These are phyloP conservation scores for Fraxinus nigra DNA, from an alignment of 305 asterid species.

Conservation along the genomic window DNA sequence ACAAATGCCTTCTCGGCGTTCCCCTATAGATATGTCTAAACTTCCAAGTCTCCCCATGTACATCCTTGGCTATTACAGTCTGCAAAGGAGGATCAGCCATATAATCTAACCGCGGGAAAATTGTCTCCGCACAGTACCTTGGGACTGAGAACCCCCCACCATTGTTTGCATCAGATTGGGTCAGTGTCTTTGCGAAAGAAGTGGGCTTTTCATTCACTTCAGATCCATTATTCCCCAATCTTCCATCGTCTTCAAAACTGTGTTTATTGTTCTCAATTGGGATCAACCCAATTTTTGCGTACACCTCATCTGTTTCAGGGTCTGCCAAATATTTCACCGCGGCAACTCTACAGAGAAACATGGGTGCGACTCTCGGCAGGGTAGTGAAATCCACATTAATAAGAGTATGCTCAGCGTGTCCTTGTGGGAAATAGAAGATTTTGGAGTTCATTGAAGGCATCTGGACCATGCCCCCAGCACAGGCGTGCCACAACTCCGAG, in stretches of 20 bases:
- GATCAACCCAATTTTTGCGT: constrained; percentile 46
- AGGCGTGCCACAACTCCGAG: constrained; percentile 84
- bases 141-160: constrained; percentile 89
- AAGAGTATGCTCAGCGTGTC: constrained; percentile 74
- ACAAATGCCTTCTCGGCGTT: constrained; percentile 66
- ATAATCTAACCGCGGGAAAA: constrained; percentile 63
- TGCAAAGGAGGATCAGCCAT: constrained; percentile 67
- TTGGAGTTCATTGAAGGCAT: constrained; percentile 66
- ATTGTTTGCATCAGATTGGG: constrained; percentile 67
- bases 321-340: constrained; percentile 70
- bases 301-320: constrained; percentile 66
- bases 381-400: constrained; percentile 62
- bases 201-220: constrained; percentile 35
- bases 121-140: constrained; percentile 70
- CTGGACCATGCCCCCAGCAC: constrained; percentile 88
- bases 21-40: constrained; percentile 69
- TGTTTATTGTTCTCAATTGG: constrained; percentile 45
- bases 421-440: constrained; percentile 86
- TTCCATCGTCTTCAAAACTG: constrained; percentile 30
- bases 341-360: constrained; percentile 69
- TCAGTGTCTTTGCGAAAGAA: constrained; percentile 60
- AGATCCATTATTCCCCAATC: constrained; percentile 30
- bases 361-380: constrained; percentile 55
- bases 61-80: constrained; percentile 58
- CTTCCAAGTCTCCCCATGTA: constrained; percentile 64